Evolutionary conservation across 2,329 filamentous ascomycete species (phyloP), one percentile per base, ranked within the genome.

Genomic region (Furcasterigmium sp.): DNA sequence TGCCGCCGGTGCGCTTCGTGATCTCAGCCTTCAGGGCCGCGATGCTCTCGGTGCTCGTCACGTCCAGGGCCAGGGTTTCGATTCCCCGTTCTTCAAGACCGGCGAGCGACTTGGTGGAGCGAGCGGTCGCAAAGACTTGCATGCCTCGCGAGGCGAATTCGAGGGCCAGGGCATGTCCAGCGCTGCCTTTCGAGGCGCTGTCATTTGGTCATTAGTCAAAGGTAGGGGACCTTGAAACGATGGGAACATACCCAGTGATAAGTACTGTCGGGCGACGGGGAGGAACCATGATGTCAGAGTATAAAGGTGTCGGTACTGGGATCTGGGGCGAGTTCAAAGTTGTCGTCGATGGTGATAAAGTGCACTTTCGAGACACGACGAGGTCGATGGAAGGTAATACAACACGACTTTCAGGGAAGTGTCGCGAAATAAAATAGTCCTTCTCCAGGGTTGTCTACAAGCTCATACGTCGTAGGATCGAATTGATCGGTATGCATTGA

Each of bases 61-160:
- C 67, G 45, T 74, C 70, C 2, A 74, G 55, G 4, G 51, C 38
- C 11, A 74, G 45, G 3, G 63, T 63, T 23, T 62, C 57, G 38
- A 73, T 56, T 36, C 56, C 65, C 30, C 57, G 41, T 6, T 54
- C 52, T 6, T 52, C 44, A 15, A 66, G 53, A 18, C 61, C 54
- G 3, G 50, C 30, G 13, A 67, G 51, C 40, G 42, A 42, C 23
- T 42, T 40, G 6, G 39, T 20, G 2, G 42, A 45, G 9, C 45
- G 45, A 15, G 42, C 45, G 2, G 45, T 47, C 8, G 45, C 45
- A 3, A 47, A 45, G 10, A 47, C 45, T 19, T 29, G 38, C 9
- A 39, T 20, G 3, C 45, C 45, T 3, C 21, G 28, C 11, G 35
- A 17, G 15, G 42, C 39, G 19, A 47, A 47, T 14, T 41, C 36